Conservation (phyloP, 2,329 filamentous ascomycete genomes). For the Penicillium sclerotiorum region DNA sequence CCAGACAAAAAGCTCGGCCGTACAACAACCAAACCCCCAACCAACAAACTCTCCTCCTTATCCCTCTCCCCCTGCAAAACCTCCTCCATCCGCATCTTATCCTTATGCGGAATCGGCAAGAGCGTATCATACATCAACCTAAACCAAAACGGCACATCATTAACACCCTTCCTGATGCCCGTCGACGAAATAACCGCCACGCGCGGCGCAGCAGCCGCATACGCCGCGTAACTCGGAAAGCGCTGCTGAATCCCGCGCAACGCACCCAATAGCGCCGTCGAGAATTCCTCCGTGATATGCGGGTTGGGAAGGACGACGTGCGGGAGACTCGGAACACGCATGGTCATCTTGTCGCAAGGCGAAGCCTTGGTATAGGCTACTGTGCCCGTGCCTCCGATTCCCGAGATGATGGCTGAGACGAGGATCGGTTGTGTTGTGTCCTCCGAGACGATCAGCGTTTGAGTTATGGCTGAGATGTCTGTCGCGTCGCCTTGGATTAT, state of each 20-base stretch:
- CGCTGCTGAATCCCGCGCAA: conserved; percentile 20
- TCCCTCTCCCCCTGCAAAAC: conserved; percentile 27
- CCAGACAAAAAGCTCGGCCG: conserved; percentile 40
- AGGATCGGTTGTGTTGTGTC: conserved; percentile 21
- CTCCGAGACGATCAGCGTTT: conserved; percentile 31
- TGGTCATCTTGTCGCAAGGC: conserved; percentile 6
- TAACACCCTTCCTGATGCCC: conserved; percentile 28
- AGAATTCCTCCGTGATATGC: conserved; percentile 35
- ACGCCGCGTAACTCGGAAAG: conserved; percentile 5
- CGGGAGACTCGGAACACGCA: conserved; percentile 14
- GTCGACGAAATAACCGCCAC: conserved; percentile 37
- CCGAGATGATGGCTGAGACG: conserved; percentile 50
- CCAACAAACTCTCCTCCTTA: conserved; percentile 16
- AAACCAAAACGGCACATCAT: conserved; percentile 35
- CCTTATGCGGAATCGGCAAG: conserved; percentile 35
- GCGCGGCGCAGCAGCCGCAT: conserved; percentile 20
- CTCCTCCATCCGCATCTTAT: conserved; percentile 38
- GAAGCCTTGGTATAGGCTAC: conserved; percentile 25
- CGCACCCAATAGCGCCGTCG: conserved; percentile 29
- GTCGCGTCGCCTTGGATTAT: conserved; percentile 52
- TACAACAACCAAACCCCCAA: conserved; percentile 27
- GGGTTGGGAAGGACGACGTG: conserved; percentile 35
- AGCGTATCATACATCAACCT: conserved; percentile 34
- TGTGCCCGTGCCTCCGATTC: conserved; percentile 45
- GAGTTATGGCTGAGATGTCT: conserved; percentile 43